These are phyloP conservation scores for Somion occarium DNA, from an alignment of 1,284 basidiomycete species.

Conservation along the genomic window DNA sequence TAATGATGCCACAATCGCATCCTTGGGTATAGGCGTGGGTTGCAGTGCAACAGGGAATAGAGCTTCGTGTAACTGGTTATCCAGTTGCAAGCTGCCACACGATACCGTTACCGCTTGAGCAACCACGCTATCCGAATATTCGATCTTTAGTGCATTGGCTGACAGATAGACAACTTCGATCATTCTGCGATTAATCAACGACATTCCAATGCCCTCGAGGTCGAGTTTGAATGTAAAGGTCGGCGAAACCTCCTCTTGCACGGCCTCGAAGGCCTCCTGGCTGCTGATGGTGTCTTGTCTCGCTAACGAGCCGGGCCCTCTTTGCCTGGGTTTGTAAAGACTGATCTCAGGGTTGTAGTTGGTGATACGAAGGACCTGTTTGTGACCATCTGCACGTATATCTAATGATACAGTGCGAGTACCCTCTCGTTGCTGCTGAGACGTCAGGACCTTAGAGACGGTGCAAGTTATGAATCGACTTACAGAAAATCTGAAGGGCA, in stretches of 20 bases:
- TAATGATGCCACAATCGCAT: conserved; percentile 77
- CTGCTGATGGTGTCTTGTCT: conserved; percentile 69
- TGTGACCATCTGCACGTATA: conserved; percentile 86
- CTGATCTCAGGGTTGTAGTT: conserved; percentile 86
- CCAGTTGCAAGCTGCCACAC: conserved; percentile 91
- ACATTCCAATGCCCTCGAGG: conserved; percentile 90
- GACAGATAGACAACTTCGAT: conserved; percentile 91
- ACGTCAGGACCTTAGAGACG: conserved; percentile 6
- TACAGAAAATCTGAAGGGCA: conserved; percentile 86
- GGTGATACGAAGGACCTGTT: conserved; percentile 85
- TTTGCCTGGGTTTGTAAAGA: conserved; percentile 81
- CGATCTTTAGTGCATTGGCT: conserved; percentile 76
- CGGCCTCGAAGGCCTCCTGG: conserved; percentile 83
- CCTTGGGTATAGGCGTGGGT: conserved; percentile 87
- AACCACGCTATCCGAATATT: conserved; percentile 80
- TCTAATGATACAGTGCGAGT: conserved; percentile 80
- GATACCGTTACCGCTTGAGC: conserved; percentile 82
- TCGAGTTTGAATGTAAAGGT: conserved; percentile 72
- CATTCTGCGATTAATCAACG: conserved; percentile 85
- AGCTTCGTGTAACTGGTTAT: conserved; percentile 97
- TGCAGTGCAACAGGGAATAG: conserved; percentile 95
- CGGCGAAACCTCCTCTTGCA: conserved; percentile 73
- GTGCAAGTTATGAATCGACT: conserved; percentile 20
- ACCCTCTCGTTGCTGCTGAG: conserved; percentile 45
- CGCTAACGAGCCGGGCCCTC: conserved; percentile 45